Conservation (phyloP, 2,329 filamentous ascomycete species). For the Exophiala sideris region DNA sequence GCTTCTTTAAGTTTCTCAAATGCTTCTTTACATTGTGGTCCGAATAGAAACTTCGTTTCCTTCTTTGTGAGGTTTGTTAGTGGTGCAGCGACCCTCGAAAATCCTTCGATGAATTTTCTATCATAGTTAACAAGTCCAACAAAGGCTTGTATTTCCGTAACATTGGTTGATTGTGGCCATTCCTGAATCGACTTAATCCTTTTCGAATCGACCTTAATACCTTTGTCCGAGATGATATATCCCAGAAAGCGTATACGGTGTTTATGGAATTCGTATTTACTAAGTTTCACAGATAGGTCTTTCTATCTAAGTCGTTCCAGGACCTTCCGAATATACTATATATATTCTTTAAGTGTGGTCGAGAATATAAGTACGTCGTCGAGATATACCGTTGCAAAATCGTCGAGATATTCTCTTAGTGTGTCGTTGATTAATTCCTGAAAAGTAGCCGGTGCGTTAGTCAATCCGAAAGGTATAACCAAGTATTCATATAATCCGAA, state of each 20-base stretch:
- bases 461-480: neutral
- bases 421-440: constrained; percentile 13
- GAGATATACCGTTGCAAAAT: constrained; percentile 22
- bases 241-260: constrained; percentile 32
- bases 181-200: constrained; percentile 28
- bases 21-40: constrained; percentile 7
- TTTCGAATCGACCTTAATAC: constrained; percentile 30
- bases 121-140: constrained; percentile 28
- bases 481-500: constrained; percentile 11
- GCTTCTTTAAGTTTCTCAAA: too few relatives aligned
- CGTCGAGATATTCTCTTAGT: constrained; percentile 9
- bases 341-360: too few relatives aligned
- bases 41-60: constrained; percentile 11
- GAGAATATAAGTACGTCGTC: constrained; percentile 32
- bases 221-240: constrained; percentile 30
- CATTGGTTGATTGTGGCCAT: constrained; percentile 18
- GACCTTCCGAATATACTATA: constrained; percentile 27
- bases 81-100: constrained; percentile 23
- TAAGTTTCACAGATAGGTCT: constrained; percentile 22
- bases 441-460: neutral
- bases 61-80: constrained; percentile 23
- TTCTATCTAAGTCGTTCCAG: neutral
- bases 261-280: constrained; percentile 34
- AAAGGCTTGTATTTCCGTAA: constrained; percentile 16
- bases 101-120: constrained; percentile 30